Evolutionary conservation across 768 basidiomycete genomes (phyloP).

Genomic region (Tricholoma sp.): DNA sequence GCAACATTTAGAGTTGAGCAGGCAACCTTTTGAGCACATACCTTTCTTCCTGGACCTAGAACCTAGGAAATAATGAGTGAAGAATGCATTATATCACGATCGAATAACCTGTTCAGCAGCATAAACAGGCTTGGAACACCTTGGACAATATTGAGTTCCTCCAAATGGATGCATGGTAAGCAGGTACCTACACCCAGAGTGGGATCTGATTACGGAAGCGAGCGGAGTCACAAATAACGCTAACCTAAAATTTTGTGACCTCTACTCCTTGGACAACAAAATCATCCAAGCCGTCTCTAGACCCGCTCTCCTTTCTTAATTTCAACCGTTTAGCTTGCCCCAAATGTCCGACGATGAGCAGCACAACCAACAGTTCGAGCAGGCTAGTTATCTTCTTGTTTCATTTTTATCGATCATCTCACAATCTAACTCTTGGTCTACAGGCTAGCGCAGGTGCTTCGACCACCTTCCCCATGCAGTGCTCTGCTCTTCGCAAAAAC

Average conservation of each 20-base stretch:
- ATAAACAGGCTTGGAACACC: slow-evolving; percentile 75
- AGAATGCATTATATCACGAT: not conserved
- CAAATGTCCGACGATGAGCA: slow-evolving; percentile 85
- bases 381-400: slow-evolving; percentile 36
- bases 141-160: slow-evolving; percentile 66
- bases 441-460: slow-evolving; percentile 76
- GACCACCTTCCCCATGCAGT: slow-evolving; percentile 82
- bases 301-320: slow-evolving; percentile 20
- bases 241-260: slow-evolving; percentile 14
- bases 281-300: slow-evolving; percentile 10
- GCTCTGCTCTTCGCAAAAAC: slow-evolving; percentile 92
- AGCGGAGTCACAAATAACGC: slow-evolving; percentile 15
- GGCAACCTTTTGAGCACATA: slow-evolving; percentile 25
- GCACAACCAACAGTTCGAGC: slow-evolving; percentile 86
- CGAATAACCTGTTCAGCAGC: slow-evolving; percentile 77
- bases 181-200: not conserved
- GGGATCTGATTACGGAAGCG: slow-evolving; percentile 15
- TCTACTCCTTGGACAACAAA: slow-evolving; percentile 6
- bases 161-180: slow-evolving; percentile 64
- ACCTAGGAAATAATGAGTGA: slow-evolving; percentile 34
- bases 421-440: slow-evolving; percentile 11
- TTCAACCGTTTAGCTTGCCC: slow-evolving; percentile 17
- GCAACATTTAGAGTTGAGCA: not conserved
- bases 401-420: slow-evolving; percentile 10
- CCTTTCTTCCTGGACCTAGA: slow-evolving; percentile 87